Base-by-base conservation (phyloP, 371 early-diverging fungal genomes). In the Mucor mucedo region DNA sequence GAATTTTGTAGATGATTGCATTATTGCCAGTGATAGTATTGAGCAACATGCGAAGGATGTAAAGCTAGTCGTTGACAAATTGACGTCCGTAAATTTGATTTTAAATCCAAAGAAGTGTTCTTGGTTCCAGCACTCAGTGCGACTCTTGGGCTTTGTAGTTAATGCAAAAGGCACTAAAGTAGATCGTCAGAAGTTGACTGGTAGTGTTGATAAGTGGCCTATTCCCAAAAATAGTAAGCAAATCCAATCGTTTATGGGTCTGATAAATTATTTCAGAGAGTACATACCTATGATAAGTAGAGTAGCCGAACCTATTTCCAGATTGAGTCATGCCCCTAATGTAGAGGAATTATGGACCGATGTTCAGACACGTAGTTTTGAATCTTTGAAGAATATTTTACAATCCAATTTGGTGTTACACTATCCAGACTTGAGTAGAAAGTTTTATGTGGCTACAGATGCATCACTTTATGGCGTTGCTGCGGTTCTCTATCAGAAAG, bases 211-310 rank as follows among this genome's bases (percentile, higher is more conserved):
- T n/a, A 38, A 71, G 29, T 62, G 67, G 58, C 47, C 35, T n/a
- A 14, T 35, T 28, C 68, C 71, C 13, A 45, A 42, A 45, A 61
- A 21, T 27, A 39, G 30, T 11, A 72, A 62, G 16, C 56, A 72
- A 42, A 41, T 69, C 4, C 66, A 66, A 54, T 44, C 48, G 4
- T 66, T 74, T 27, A 14, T 69, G 50, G 71, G 70, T 6, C 42
- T 61, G 13, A 58, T 71, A 41, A 73, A 71, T 35, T 73, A 55
- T 49, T 73, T 72, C 44, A 28, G 71, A 33, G 64, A 67, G 6
- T 65, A 57, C 40, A 60, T 69, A 11, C 63, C 67, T 0, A 21
- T 54, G 3, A 65, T 68, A 5, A 41, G 56, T 11, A 53, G 52
- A 1, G 16, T 73, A 5, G 50, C 72, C 10, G 64, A 57, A 16